Percentiles rank a stretch among this genome's conserved stretches.
phyloP scores from a whole-genome alignment of 2,329 filamentous ascomycete species.

The Pyricularia sp. region DNA sequence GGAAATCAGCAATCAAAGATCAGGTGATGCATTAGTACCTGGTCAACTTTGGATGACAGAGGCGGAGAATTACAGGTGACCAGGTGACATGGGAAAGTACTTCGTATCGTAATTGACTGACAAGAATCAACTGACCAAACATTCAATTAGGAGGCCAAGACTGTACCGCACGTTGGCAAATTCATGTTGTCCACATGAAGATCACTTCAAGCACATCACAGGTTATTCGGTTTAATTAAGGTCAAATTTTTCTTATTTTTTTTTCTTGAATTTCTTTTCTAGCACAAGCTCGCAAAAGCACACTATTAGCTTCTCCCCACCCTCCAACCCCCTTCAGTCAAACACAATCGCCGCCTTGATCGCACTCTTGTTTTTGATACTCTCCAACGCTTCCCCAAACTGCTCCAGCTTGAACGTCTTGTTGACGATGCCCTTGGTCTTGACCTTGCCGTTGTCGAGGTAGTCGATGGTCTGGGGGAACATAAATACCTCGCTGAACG shows the following conservation, averaged over 20 bases:
- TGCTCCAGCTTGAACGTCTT: constrained; percentile 66
- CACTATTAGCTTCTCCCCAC: background rate
- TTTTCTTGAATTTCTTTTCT: background rate
- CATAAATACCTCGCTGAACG: constrained; percentile 66
- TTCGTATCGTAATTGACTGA: too few relatives aligned
- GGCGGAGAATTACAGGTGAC: background rate
- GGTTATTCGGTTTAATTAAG: background rate
- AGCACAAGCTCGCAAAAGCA: background rate
- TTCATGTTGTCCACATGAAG: background rate
- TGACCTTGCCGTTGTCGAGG: constrained; percentile 50
- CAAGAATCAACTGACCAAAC: background rate
- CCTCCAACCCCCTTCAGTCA: constrained; percentile 24
- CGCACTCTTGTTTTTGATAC: constrained; percentile 62
- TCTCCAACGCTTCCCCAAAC: constrained; percentile 60
- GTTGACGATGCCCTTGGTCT: constrained; percentile 60
- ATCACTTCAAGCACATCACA: background rate
- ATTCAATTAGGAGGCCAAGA: too few relatives aligned
- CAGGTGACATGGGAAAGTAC: background rate
- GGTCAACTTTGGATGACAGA: background rate
- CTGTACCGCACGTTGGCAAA: background rate
- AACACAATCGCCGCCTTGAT: constrained; percentile 69
- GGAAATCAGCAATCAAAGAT: background rate
- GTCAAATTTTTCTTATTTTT: background rate
- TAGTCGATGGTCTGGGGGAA: constrained; percentile 47
- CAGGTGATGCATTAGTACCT: background rate